Conservation (phyloP, 352 stramenopile genomes). For the Aphanomyces euteiches region DNA sequence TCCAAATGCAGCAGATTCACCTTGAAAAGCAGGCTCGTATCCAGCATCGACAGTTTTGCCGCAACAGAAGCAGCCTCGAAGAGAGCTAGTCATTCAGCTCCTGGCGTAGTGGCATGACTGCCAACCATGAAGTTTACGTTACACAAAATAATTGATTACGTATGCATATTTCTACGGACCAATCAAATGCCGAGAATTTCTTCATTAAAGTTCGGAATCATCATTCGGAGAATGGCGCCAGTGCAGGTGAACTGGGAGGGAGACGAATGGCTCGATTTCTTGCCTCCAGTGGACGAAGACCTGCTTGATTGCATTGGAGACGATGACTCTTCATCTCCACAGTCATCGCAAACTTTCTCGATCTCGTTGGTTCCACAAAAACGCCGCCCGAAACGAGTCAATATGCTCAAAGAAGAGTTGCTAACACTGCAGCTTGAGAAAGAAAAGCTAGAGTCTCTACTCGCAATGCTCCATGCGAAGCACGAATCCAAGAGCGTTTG, state of each 20-base stretch:
- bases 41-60: too few species aligned
- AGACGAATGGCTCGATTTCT: background rate
- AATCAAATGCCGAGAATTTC: background rate
- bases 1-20: too few species aligned
- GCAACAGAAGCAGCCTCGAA: too few species aligned
- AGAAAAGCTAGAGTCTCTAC: background rate
- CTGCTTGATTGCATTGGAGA: background rate
- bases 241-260: background rate
- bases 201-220: background rate
- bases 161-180: background rate
- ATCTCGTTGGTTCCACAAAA: background rate
- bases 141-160: background rate
- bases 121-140: background rate
- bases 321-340: background rate
- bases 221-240: background rate
- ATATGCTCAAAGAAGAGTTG: background rate
- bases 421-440: background rate
- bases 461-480: background rate
- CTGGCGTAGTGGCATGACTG: too few species aligned
- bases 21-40: too few species aligned
- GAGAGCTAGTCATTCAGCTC: too few species aligned
- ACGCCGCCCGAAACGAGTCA: constrained; percentile 1
- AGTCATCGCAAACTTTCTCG: background rate
- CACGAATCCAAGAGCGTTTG: background rate
- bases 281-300: background rate